Base-by-base conservation (phyloP, 169 alveolate species). In the Haemoproteus tartakovskyi region DNA sequence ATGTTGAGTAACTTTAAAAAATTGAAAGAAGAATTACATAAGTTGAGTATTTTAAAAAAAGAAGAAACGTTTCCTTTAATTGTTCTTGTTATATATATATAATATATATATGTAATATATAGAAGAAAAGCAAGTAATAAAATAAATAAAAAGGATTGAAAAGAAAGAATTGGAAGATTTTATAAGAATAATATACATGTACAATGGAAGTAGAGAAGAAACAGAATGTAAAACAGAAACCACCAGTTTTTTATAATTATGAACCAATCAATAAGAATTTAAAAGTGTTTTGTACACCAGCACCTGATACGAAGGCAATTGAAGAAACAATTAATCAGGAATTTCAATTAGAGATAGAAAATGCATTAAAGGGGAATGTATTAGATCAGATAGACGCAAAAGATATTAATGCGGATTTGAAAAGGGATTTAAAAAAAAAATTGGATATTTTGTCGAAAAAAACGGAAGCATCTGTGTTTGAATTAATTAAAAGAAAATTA, bases 391-490 rank as follows among this genome's bases (percentile, higher is more conserved):
- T 87, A 9, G 57, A 62, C 38, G 90, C 92, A n/a, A 79, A 79
- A 24, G 63, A 85, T 50, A 85, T 87, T 12, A 87, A 87, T 60
- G 85, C 85, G 60, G 95, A 92, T 57, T 62, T 92, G 62, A 90
- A 90, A 79, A 74, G 95, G 62, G 92, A 92, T 60, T 74, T 92
- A 36, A 80, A 80, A 43, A 87, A 89, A 54, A 78, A 88, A 46
- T 56, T 88, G 40, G 54, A 87, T 56, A 27, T 83, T 14, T 56
- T 92, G 9, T 79, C 95, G 12, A 52, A 70, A 43, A 61, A 80
- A 33, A 92, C 95, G 3, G 95, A 92, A 64, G 48, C 47, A 38
- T 91, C 95, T 16, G 86, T 92, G 1, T 57, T 90, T 48, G 87
- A 88, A 70, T 70, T 92, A 47, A 79, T 92, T 12, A 79, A 87